Conservation (phyloP, 2,329 filamentous ascomycete species). For the Monosporascus sp. region DNA sequence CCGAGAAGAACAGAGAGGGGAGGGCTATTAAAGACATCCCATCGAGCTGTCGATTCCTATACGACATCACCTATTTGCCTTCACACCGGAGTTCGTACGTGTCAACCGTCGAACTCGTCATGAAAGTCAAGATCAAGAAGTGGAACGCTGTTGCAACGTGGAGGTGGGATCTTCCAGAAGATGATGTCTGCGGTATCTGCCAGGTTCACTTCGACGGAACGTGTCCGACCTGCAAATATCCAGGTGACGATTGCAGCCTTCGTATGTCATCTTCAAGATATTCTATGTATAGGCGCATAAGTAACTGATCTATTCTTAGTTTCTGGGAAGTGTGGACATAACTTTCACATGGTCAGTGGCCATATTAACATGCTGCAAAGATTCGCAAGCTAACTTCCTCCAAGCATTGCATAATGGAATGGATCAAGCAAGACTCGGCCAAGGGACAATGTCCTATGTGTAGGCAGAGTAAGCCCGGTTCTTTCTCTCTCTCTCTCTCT, state of each 20-base stretch:
- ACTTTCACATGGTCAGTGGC: conserved; percentile 82
- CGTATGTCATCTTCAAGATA: conserved; percentile 50
- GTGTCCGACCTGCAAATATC: conserved; percentile 96
- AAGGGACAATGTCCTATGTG: conserved; percentile 98
- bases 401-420: conserved; percentile 91
- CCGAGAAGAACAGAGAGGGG: too few relatives aligned
- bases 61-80: too few relatives aligned
- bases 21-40: too few relatives aligned
- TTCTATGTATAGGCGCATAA: not conserved
- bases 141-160: conserved; percentile 95
- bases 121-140: conserved; percentile 93
- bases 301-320: conserved; percentile 46
- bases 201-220: conserved; percentile 97
- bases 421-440: conserved; percentile 92
- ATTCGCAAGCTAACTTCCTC: conserved; percentile 11
- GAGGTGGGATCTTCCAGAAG: conserved; percentile 96
- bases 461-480: conserved; percentile 66
- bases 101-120: conserved; percentile 32
- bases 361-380: conserved; percentile 48
- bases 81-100: too few relatives aligned
- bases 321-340: conserved; percentile 93
- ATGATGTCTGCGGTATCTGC: conserved; percentile 98
- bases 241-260: conserved; percentile 90
- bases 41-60: too few relatives aligned
- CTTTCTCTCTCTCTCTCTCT: too few relatives aligned